Conservation (phyloP, 1,284 basidiomycete genomes). For the Xanthoconium separans region DNA sequence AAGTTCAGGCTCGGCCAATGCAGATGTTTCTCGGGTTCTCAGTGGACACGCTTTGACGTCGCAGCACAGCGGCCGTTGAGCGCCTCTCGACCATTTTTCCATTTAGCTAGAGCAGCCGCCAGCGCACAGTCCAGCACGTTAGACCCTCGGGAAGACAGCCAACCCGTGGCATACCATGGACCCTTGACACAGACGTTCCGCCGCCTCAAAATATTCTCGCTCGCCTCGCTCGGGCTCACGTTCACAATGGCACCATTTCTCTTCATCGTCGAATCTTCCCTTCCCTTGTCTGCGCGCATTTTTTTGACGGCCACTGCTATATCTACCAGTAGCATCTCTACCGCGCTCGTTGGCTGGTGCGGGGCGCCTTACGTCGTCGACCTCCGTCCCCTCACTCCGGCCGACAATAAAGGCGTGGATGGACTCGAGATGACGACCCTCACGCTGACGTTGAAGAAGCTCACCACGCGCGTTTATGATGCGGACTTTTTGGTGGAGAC, state of each 20-base stretch:
- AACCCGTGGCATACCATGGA: slow-evolving; percentile 49
- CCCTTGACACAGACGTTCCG: slow-evolving; percentile 73
- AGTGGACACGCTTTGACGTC: not conserved
- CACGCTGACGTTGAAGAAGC: slow-evolving; percentile 58
- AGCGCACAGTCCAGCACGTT: slow-evolving; percentile 7
- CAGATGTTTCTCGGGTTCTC: slow-evolving; percentile 5
- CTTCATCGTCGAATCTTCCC: slow-evolving; percentile 74
- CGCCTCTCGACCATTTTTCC: slow-evolving; percentile 8
- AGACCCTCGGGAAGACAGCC: slow-evolving; percentile 7
- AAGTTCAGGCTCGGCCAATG: slow-evolving; percentile 7
- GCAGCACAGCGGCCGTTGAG: not conserved
- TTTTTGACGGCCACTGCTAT: slow-evolving; percentile 71
- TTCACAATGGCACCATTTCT: slow-evolving; percentile 73
- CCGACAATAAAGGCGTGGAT: slow-evolving; percentile 42
- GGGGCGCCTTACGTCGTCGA: slow-evolving; percentile 54
- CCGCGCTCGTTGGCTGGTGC: slow-evolving; percentile 74
- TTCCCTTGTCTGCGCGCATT: slow-evolving; percentile 69
- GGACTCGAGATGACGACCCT: slow-evolving; percentile 74
- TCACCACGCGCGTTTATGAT: slow-evolving; percentile 72
- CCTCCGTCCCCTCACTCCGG: slow-evolving; percentile 41
- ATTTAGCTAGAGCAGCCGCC: slow-evolving; percentile 7
- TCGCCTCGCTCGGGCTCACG: slow-evolving; percentile 76
- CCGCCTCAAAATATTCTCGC: slow-evolving; percentile 79
- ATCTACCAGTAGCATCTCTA: slow-evolving; percentile 69
- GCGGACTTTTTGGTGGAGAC: slow-evolving; percentile 70